phyloP scores from a whole-genome alignment of 169 alveolate species.

The Neospora caninum region DNA sequence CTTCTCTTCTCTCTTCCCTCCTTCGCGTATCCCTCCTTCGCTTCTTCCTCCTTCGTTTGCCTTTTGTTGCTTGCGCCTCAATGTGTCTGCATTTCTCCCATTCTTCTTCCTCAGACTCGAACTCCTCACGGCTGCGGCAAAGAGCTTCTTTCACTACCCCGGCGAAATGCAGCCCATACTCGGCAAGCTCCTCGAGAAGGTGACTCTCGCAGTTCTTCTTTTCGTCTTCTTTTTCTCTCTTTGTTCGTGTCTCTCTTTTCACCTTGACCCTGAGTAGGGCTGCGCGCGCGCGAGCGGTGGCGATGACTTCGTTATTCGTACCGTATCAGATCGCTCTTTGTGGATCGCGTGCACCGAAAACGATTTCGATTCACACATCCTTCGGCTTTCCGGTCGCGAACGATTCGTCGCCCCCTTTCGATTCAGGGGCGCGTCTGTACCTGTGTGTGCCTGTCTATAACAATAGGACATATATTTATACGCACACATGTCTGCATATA shows the following conservation, averaged over 20 bases:
- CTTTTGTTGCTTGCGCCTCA: background rate
- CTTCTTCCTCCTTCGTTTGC: background rate
- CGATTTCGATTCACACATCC: too few species aligned
- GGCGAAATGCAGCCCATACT: conserved; percentile 44
- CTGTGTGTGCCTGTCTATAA: background rate
- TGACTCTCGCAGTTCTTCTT: background rate
- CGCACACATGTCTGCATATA: background rate
- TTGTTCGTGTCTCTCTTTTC: background rate
- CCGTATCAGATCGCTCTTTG: too few species aligned
- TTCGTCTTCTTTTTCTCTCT: background rate
- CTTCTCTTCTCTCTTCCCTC: background rate
- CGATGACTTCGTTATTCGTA: too few species aligned
- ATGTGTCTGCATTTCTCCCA: background rate
- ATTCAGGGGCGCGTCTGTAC: background rate
- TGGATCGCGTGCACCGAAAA: too few species aligned
- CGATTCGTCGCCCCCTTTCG: too few species aligned
- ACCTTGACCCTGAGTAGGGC: too few species aligned
- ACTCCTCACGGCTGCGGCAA: conserved; percentile 9
- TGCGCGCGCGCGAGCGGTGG: background rate
- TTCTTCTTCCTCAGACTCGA: background rate
- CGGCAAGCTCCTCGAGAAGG: conserved; percentile 41
- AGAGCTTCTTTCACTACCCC: conserved; percentile 37
- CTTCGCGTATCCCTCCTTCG: background rate
- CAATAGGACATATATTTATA: background rate
- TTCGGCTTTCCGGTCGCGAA: background rate